Percentiles rank a stretch among this genome's conserved stretches.
Conservation (phyloP, 108 stramenopile genomes). For the Conticribra weissflogii region DNA sequence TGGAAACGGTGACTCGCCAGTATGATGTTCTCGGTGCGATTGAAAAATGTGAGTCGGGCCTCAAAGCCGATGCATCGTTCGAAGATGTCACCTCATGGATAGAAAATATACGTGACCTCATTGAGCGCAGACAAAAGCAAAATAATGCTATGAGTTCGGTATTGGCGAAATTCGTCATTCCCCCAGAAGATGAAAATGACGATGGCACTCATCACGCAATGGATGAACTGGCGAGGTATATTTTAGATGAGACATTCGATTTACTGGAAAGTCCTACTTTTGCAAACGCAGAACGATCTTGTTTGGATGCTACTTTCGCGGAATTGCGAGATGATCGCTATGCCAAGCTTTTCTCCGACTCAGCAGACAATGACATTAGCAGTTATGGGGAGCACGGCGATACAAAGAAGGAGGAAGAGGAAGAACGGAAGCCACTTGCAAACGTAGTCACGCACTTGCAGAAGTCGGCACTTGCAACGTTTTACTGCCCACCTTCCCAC, state of each 20-base stretch:
- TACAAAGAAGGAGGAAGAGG: background rate
- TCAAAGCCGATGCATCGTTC: slow-evolving; percentile 23
- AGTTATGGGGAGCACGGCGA: background rate
- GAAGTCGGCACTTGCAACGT: slow-evolving; percentile 32
- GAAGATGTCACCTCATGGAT: slow-evolving; percentile 43
- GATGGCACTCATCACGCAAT: slow-evolving; percentile 1
- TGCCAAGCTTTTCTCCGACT: slow-evolving; percentile 30
- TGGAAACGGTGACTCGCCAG: slow-evolving; percentile 16
- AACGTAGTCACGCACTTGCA: slow-evolving; percentile 45
- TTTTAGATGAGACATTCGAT: slow-evolving; percentile 60
- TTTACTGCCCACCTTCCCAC: slow-evolving; percentile 32
- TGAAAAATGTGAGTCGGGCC: background rate
- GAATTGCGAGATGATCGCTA: slow-evolving; percentile 27
- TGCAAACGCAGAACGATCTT: slow-evolving; percentile 39
- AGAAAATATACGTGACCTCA: slow-evolving; percentile 18
- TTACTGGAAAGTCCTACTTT: slow-evolving; percentile 54
- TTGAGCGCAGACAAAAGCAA: slow-evolving; percentile 21
- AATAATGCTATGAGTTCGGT: slow-evolving; percentile 5
- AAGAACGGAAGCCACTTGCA: slow-evolving; percentile 40
- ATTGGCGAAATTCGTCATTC: slow-evolving; percentile 41
- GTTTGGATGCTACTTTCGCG: slow-evolving; percentile 41
- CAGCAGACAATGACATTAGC: background rate
- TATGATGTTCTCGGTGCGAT: slow-evolving; percentile 45
- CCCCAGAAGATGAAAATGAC: slow-evolving; percentile 16
- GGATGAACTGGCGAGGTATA: slow-evolving; percentile 47